phyloP scores from a whole-genome alignment of 345 rosid genomes.

The Pugionium dolabratum region DNA sequence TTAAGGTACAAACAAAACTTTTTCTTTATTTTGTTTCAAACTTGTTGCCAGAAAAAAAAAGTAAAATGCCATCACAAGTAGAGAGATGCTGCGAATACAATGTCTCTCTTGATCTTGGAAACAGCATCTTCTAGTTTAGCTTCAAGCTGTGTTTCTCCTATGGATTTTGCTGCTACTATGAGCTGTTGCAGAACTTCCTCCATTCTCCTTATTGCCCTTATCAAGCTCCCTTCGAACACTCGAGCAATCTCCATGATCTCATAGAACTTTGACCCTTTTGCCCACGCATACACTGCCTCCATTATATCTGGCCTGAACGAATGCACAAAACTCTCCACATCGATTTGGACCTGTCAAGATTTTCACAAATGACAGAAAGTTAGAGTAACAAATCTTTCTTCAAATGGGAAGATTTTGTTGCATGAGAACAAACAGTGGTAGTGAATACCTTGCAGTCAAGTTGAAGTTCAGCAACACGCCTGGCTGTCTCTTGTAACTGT shows the following conservation, averaged over 20 bases:
- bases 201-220: constrained; percentile 92
- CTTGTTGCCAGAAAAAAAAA: constrained; percentile 18
- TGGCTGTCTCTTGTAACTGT: constrained; percentile 90
- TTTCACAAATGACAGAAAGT: constrained; percentile 6
- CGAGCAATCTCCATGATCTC: constrained; percentile 92
- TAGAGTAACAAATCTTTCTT: constrained; percentile 19
- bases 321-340: constrained; percentile 76
- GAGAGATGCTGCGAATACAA: constrained; percentile 92
- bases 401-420: neutral
- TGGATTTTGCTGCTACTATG: constrained; percentile 79
- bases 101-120: constrained; percentile 89
- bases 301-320: constrained; percentile 92
- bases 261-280: constrained; percentile 90
- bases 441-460: constrained; percentile 85
- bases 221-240: constrained; percentile 97
- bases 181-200: constrained; percentile 99
- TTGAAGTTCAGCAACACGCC: constrained; percentile 86
- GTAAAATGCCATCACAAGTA: constrained; percentile 54
- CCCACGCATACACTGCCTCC: constrained; percentile 99
- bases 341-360: constrained; percentile 68
- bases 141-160: constrained; percentile 86
- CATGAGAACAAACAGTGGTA: neutral
- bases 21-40: neutral
- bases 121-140: constrained; percentile 86
- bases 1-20: constrained; percentile 18